Base-by-base conservation (phyloP, 2,329 filamentous ascomycete genomes). In the Tolypocladium paradoxum region DNA sequence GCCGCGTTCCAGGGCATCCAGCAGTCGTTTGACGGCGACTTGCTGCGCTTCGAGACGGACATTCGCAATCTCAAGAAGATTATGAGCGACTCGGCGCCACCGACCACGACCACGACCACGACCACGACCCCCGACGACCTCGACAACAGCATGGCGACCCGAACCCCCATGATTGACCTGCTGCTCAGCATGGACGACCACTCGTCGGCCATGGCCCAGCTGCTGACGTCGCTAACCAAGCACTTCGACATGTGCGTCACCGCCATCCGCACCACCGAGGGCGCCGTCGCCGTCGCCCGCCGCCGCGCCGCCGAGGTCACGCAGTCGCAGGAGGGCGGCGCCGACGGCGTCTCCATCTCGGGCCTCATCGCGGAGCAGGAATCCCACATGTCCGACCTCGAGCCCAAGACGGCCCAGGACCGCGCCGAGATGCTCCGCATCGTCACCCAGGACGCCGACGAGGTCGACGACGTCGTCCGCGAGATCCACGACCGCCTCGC, bases 221-320 rank as follows among this genome's bases (percentile, higher is more conserved):
- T 90, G 6, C 79, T 97, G 2, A 81, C 89, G 53, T 90, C 87
- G 1, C 74, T 97, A 4, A 90, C 90, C 8, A 82, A 80, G 29
- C 92, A 97, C 70, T 96, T 96, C 65, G 92, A 97, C 67, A 82
- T 95, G 58, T 96, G 92, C 67, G 88, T 95, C 16, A 92, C 86
- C 1, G 92, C 92, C 1, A 85, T 96, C 45, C 88, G 90, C 55
- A 90, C 92, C 50, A 96, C 91, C 3, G 90, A 96, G 71, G 87
- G 87, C 33, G 87, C 85, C 6, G 83, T 83, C 14, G 85, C 83
- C 6, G 74, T 84, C 47, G 86, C 85, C 6, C 81, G 84, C 12
- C 78, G 81, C 50, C 85, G 82, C 57, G 85, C 83, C 0, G 85
- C 84, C 45, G 85, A 88, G 59, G 78, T 78, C 33, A 79, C 67